Percentiles rank a stretch among this genome's conserved stretches.
These are phyloP conservation scores for Kluyveromyces aestuarii DNA, from an alignment of 805 yeast genomes.

Conservation along the genomic window DNA sequence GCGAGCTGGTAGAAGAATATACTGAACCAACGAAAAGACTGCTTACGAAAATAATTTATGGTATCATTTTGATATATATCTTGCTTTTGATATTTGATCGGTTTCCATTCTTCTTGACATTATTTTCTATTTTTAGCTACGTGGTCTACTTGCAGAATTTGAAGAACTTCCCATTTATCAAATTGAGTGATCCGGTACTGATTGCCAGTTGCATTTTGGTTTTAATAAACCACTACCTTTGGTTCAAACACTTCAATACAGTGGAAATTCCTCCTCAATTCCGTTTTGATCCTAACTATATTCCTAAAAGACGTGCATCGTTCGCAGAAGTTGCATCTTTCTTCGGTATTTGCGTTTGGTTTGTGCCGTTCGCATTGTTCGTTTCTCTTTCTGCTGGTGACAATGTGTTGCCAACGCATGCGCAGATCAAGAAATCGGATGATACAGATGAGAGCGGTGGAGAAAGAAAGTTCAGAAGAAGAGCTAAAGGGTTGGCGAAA, in stretches of 20 bases:
- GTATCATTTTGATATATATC: slow-evolving; percentile 44
- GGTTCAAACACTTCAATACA: slow-evolving; percentile 82
- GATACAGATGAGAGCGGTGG: slow-evolving; percentile 21
- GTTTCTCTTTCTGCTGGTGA: slow-evolving; percentile 90
- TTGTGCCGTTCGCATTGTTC: slow-evolving; percentile 85
- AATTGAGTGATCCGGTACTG: slow-evolving; percentile 62
- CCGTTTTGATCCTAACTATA: slow-evolving; percentile 48
- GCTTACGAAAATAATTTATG: slow-evolving; percentile 52
- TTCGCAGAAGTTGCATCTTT: slow-evolving; percentile 92
- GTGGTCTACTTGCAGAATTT: slow-evolving; percentile 69
- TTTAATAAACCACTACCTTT: slow-evolving; percentile 69
- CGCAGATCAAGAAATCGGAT: slow-evolving; percentile 24
- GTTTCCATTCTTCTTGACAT: slow-evolving; percentile 61
- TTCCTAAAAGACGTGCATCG: slow-evolving; percentile 61
- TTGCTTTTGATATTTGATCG: slow-evolving; percentile 65
- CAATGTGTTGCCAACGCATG: slow-evolving; percentile 60
- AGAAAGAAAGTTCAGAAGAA: slow-evolving; percentile 29
- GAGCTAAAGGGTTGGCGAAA: slow-evolving; percentile 61
- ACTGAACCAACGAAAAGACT: slow-evolving; percentile 74
- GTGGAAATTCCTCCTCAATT: slow-evolving; percentile 55
- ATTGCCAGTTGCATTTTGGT: slow-evolving; percentile 65
- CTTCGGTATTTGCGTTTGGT: slow-evolving; percentile 90
- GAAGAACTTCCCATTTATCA: slow-evolving; percentile 74
- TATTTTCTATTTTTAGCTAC: slow-evolving; percentile 65
- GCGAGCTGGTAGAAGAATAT: slow-evolving; percentile 91